Evolutionary conservation across 345 rosid genomes (phyloP).

Genomic region (Melaleuca quinquenervia): DNA sequence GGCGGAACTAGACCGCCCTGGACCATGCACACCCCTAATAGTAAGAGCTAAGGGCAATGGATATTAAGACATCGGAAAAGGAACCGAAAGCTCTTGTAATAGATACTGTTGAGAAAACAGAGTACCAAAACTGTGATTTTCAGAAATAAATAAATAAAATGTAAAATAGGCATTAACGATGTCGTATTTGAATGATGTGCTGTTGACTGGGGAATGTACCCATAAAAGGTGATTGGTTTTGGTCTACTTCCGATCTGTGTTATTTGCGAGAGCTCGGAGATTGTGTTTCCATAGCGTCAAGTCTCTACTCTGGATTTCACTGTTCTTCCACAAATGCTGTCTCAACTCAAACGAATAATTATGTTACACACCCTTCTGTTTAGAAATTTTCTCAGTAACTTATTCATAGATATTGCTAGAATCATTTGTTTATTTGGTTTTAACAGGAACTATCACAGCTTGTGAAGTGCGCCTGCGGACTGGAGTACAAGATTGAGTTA

Average conservation of each 20-base stretch:
- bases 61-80: constrained; percentile 34
- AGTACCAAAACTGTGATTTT: constrained; percentile 8
- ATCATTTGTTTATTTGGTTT: neutral
- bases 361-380: neutral
- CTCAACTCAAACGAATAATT: neutral
- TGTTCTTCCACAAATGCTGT: fast-evolving
- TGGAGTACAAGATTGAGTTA: constrained; percentile 32
- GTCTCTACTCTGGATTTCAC: too few relatives aligned
- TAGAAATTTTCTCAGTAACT: neutral
- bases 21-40: too few relatives aligned
- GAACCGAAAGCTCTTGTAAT: constrained; percentile 38
- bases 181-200: neutral
- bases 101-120: constrained; percentile 45
- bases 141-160: too few relatives aligned
- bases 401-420: neutral
- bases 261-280: neutral
- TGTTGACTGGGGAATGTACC: neutral
- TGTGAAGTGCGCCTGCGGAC: constrained; percentile 48
- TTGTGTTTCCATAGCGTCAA: neutral
- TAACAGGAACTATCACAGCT: constrained; percentile 43
- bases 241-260: neutral
- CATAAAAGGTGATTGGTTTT: neutral
- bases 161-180: neutral
- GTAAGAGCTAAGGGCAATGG: constrained; percentile 48
- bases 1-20: too few relatives aligned